These are phyloP conservation scores for Capsella bursapastoris DNA, from an alignment of 345 rosid genomes.

Conservation along the genomic window DNA sequence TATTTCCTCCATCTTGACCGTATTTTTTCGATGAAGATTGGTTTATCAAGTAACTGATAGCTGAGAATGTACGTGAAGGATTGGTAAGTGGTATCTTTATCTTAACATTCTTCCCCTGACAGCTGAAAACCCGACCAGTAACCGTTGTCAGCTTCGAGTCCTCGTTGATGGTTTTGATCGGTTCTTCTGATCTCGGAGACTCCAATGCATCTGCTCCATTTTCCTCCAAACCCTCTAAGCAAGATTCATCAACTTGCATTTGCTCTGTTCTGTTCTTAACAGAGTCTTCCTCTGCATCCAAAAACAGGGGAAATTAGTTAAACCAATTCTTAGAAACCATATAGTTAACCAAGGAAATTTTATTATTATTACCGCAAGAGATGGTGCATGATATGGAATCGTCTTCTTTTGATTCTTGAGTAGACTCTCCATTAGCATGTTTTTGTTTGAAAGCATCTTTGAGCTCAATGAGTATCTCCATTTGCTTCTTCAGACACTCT, in stretches of 20 bases:
- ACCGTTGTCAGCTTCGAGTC: conserved; percentile 54
- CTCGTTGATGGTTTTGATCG: conserved; percentile 51
- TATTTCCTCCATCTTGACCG: conserved; percentile 61
- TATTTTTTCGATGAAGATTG: conserved; percentile 72
- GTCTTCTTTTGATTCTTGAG: conserved; percentile 72
- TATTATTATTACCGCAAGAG: conserved; percentile 63
- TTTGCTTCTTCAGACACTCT: conserved; percentile 79
- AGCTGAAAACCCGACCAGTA: conserved; percentile 59
- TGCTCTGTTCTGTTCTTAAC: conserved; percentile 61
- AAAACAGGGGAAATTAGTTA: conserved; percentile 6
- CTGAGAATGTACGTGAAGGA: conserved; percentile 83
- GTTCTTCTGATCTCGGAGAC: conserved; percentile 54
- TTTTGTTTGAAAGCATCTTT: conserved; percentile 63
- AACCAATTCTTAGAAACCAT: no score
- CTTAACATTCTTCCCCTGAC: conserved; percentile 81
- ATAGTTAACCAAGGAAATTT: no score
- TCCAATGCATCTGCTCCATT: conserved; percentile 48
- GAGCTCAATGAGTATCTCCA: conserved; percentile 82
- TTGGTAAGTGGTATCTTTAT: conserved; percentile 88
- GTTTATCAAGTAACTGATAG: conserved; percentile 70
- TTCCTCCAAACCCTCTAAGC: conserved; percentile 51
- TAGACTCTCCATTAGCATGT: conserved; percentile 51
- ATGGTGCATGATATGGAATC: conserved; percentile 76
- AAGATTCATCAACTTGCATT: conserved; percentile 53
- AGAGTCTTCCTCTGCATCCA: conserved; percentile 70